A percentile compares a stretch with the other conserved stretches of the same genome.
Evolutionary conservation across 1,284 basidiomycete species (phyloP).

Genomic region (Chalciporus sp.): DNA sequence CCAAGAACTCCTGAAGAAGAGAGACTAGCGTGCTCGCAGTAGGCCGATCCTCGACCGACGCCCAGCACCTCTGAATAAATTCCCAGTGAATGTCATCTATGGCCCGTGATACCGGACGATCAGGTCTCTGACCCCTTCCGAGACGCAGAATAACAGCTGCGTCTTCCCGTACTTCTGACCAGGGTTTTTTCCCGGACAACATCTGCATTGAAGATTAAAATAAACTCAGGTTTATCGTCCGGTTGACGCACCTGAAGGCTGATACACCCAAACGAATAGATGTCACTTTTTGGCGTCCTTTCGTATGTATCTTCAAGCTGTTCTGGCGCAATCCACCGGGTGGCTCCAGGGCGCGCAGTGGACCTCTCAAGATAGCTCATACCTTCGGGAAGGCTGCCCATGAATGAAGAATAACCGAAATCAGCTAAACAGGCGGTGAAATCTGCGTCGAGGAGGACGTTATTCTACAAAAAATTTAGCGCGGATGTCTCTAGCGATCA

Average conservation of each 20-base stretch:
- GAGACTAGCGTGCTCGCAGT: not conserved
- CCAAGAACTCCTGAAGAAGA: slow-evolving; percentile 35
- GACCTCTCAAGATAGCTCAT: too few species aligned
- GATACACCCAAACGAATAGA: slow-evolving; percentile 13
- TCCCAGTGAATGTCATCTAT: slow-evolving; percentile 12
- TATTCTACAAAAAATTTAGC: not conserved
- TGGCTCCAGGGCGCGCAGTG: too few species aligned
- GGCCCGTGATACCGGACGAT: slow-evolving; percentile 1
- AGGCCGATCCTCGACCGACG: slow-evolving; percentile 2
- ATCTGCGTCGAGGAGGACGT: too few species aligned
- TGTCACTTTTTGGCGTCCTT: too few species aligned
- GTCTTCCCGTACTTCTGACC: slow-evolving; percentile 2
- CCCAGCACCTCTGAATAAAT: slow-evolving; percentile 15
- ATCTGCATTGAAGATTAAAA: slow-evolving; percentile 4
- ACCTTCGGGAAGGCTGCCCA: too few species aligned
- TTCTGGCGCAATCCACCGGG: too few species aligned
- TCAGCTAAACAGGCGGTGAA: too few species aligned
- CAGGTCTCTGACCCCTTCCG: slow-evolving; percentile 1
- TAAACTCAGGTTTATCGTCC: rapidly evolving
- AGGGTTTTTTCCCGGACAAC: slow-evolving; percentile 12
- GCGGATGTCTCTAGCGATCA: not conserved
- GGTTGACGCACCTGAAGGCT: not conserved
- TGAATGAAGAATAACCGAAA: too few species aligned
- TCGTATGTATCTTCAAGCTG: too few species aligned
- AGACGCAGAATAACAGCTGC: not conserved